These are phyloP conservation scores for Agapanthus africanus DNA, from an alignment of 106 monocot species.

Conservation along the genomic window DNA sequence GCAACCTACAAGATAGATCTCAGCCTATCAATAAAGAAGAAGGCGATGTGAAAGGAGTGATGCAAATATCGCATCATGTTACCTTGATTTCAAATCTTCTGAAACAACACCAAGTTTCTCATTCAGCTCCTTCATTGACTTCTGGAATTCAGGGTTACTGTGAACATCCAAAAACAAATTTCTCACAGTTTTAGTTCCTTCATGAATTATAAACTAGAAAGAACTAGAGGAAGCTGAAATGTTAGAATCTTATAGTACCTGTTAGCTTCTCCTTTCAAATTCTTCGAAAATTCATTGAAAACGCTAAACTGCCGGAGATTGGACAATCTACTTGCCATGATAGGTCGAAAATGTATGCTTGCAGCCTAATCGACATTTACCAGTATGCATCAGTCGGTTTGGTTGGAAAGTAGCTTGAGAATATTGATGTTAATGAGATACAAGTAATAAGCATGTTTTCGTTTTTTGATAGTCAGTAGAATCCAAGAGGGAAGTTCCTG, in stretches of 20 bases:
- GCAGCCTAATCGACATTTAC: background rate
- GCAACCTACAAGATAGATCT: conserved; percentile 23
- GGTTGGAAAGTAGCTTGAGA: no score
- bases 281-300: conserved; percentile 82
- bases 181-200: conserved; percentile 65
- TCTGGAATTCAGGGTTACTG: conserved; percentile 88
- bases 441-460: background rate
- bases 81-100: conserved; percentile 89
- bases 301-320: conserved; percentile 44
- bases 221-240: background rate
- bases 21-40: conserved; percentile 15
- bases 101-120: conserved; percentile 76
- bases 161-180: conserved; percentile 16
- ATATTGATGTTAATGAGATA: no score
- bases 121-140: conserved; percentile 82
- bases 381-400: background rate
- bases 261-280: conserved; percentile 73
- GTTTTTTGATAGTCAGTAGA: background rate
- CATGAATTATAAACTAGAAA: background rate
- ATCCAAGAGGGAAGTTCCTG: background rate
- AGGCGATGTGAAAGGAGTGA: conserved; percentile 1
- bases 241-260: conserved; percentile 29
- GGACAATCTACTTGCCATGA: background rate
- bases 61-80: conserved; percentile 23
- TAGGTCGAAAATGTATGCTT: background rate